A percentile compares a stretch with the other conserved stretches of the same genome.
phyloP scores from a whole-genome alignment of 208 protist genomes.

The Leishmania lainsoni region DNA sequence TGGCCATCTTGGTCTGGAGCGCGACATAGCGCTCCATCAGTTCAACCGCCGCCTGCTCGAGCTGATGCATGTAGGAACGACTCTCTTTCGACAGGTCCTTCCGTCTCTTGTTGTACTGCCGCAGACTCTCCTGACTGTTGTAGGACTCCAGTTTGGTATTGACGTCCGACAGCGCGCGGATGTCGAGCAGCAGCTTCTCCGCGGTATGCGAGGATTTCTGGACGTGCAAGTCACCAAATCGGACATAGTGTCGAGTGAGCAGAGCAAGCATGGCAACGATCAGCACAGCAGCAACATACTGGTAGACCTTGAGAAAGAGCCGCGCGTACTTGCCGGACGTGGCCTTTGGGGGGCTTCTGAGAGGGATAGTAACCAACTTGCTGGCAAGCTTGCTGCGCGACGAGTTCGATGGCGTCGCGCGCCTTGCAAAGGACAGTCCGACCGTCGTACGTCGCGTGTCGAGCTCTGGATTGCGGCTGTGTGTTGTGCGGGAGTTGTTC shows the following conservation, averaged over 20 bases:
- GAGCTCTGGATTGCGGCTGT: constrained; percentile 13
- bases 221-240: not conserved
- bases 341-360: not conserved
- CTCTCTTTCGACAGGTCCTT: constrained; percentile 27
- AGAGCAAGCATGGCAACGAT: constrained; percentile 29
- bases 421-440: constrained; percentile 17
- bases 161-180: constrained; percentile 13
- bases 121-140: constrained; percentile 29
- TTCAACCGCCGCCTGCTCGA: constrained; percentile 49
- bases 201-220: constrained; percentile 16
- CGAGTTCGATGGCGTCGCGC: constrained; percentile 8
- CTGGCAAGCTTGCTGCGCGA: constrained; percentile 9
- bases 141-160: constrained; percentile 25
- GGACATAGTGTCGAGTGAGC: constrained; percentile 5
- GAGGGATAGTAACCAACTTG: not conserved
- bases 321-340: not conserved
- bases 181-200: constrained; percentile 28
- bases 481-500: constrained; percentile 21
- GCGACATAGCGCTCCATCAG: constrained; percentile 58
- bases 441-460: constrained; percentile 8
- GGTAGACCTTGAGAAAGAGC: constrained; percentile 14
- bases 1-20: constrained; percentile 49
- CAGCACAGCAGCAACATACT: constrained; percentile 22
- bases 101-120: constrained; percentile 24
- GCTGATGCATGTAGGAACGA: constrained; percentile 23